Evolutionary conservation across 176 grass and related monocot genomes (phyloP), one percentile per base, ranked within the genome.

Genomic region (Cenchrus purpureus): DNA sequence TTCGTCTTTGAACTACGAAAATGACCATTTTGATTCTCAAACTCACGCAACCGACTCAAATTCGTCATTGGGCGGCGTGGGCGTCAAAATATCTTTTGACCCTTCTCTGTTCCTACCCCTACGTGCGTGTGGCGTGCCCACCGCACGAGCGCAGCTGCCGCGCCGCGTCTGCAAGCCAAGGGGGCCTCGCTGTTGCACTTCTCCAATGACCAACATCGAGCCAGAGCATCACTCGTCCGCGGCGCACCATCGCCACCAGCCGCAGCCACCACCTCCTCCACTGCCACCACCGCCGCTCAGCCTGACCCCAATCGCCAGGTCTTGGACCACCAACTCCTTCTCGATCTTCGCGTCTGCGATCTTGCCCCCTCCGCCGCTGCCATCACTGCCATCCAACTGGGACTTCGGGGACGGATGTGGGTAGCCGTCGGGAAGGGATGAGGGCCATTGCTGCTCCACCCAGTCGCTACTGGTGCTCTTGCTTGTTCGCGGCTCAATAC

Each of bases 141-240:
- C 31, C 31, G 31, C 31, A 32, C 31, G 31, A 32, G n/a, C n/a
- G n/a, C n/a, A n/a, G 31, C 31, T 32, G 31, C 31, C 31, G 31
- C 31, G 31, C 31, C 2, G 31, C 31, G 31, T 32, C 89, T n/a
- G n/a, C n/a, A n/a, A 43, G 87, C 89, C 78, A 95, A 91, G 0
- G 96, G 96, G 52, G 85, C 91, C 16, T 90, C 93, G 25, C 89
- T 98, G 76, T 86, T 98, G 43, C 93, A 95, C 86, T 98, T 98
- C 78, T 91, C 31, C 31, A 32, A 32, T 1, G 31, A 32, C 96
- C 77, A 94, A 86, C 54, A 88, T 90, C 52, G 96, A 98, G 87
- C 73, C 91, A n/a, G 84, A 95, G 86, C 83, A 85, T 59, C 88
- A 25, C 6, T 44, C 25, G 31, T 49, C 88, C 91, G 14, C 56